Base-by-base conservation (phyloP, 306 rosid species). In the Quercus robur region DNA sequence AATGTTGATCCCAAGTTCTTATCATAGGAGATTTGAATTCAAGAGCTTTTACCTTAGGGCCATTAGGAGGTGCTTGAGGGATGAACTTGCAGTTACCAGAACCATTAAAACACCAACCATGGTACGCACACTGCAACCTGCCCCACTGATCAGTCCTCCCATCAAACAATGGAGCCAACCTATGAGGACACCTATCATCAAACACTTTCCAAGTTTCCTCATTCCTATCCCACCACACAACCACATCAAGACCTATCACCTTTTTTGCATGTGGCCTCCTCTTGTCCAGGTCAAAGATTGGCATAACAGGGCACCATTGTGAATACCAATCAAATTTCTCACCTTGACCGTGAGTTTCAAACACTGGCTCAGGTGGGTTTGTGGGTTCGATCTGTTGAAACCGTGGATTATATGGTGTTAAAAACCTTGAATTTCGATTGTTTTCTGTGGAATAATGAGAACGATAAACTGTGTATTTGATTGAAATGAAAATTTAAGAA, bases 141-240 rank as follows among this genome's bases (percentile, higher is more conserved):
- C 98, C 98, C 97, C 94, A 89, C 57, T 87, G 94, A 86, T 94
- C 98, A 78, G 91, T 94, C 76, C 98, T 85, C 49, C 97, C 98
- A 75, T 92, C 98, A 72, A 94, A 94, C 59, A 94, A 85, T 3
- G 97, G 98, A 15, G 98, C 98, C 83, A 94, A 77, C 46, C 98
- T 86, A 81, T 94, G 99, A 62, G 99, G 97, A 85, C 99, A 94
- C 0, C 78, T 57, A 84, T 94, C 99, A 74, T 94, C 90, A 82
- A 92, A 91, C 81, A 38, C 99, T 86, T 90, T 81, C 98, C 98
- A 92, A 3, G 81, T 79, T 85, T 58, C 77, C 80, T 91, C 98
- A 83, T 92, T 94, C 70, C 86, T 86, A 83, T 94, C 97, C 97
- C 97, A 94, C 97, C 97, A 94, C 83, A 94, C 87, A 81, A 92